Evolutionary conservation across 129 eudicot species (phyloP).

Genomic region (Scalesia atractyloides): DNA sequence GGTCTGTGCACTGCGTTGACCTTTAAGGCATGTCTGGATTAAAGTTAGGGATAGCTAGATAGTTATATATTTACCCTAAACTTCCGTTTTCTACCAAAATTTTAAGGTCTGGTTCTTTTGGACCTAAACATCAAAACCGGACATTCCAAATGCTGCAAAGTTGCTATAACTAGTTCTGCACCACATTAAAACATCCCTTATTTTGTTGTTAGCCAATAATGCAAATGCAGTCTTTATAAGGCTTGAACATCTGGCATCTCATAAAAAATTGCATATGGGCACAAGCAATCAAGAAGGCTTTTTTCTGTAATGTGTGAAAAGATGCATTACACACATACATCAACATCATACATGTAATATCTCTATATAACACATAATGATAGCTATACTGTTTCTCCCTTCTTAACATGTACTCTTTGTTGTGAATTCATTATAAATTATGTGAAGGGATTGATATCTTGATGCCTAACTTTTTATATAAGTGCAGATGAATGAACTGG

Average conservation of each 20-base stretch:
- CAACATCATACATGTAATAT: not conserved
- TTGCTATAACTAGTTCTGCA: not conserved
- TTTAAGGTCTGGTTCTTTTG: too few relatives aligned
- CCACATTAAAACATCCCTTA: not conserved
- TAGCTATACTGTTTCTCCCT: not conserved
- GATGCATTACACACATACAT: too few relatives aligned
- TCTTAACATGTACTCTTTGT: not conserved
- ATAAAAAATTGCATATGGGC: too few relatives aligned
- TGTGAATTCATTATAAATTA: too few relatives aligned
- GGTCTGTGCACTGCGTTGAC: conserved; percentile 8
- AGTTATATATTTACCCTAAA: too few relatives aligned
- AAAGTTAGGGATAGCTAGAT: too few relatives aligned
- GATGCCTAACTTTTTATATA: not conserved
- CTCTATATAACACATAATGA: not conserved
- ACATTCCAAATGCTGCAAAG: not conserved
- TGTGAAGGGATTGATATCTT: not conserved
- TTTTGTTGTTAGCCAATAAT: too few relatives aligned
- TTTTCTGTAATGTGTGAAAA: not conserved
- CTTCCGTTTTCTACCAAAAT: too few relatives aligned
- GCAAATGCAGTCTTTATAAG: too few relatives aligned
- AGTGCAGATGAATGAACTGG: conserved; percentile 82
- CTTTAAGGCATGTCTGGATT: not conserved
- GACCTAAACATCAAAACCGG: not conserved
- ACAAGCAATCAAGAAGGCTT: not conserved
- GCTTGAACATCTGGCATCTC: too few relatives aligned